phyloP scores from a whole-genome alignment of 139 green algal species.

The Astrephomene gubernaculifera region DNA sequence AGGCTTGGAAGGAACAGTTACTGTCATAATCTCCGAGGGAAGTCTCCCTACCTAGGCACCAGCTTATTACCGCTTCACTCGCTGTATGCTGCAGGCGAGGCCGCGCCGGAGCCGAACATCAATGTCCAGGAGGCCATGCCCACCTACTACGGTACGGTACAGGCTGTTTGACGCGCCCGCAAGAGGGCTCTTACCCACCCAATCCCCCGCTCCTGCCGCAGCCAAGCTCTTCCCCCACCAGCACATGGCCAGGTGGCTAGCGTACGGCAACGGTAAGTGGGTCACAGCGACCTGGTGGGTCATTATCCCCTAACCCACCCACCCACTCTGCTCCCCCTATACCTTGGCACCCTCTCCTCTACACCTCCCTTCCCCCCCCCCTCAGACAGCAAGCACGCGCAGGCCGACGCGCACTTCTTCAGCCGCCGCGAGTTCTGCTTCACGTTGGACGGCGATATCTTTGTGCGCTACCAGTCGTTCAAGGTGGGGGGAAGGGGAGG shows the following conservation, averaged over 20 bases:
- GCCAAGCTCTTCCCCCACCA: conserved; percentile 81
- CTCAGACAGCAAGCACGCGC: conserved; percentile 83
- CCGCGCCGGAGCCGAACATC: not conserved
- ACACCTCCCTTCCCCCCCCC: no score
- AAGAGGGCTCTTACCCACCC: not conserved
- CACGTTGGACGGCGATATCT: conserved; percentile 97
- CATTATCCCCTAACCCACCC: no score
- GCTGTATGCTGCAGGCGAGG: conserved; percentile 1
- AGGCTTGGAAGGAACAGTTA: no score
- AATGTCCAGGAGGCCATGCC: conserved; percentile 57
- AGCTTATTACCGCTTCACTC: no score
- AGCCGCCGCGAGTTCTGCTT: conserved; percentile 96
- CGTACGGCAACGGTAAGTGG: conserved; percentile 90
- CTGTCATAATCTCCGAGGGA: no score
- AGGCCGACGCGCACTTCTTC: conserved; percentile 82
- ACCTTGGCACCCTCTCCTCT: no score
- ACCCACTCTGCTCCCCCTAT: no score
- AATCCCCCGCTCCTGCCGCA: conserved; percentile 46
- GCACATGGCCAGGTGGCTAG: conserved; percentile 91
- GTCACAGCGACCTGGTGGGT: no score
- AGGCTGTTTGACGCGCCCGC: not conserved
- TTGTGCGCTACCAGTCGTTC: conserved; percentile 98
- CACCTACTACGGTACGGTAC: conserved; percentile 64
- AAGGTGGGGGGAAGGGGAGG: conserved; percentile 68
- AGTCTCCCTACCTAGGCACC: no score